These are phyloP conservation scores for Penstemon newberryi DNA, from an alignment of 257 asterid genomes.

Conservation along the genomic window DNA sequence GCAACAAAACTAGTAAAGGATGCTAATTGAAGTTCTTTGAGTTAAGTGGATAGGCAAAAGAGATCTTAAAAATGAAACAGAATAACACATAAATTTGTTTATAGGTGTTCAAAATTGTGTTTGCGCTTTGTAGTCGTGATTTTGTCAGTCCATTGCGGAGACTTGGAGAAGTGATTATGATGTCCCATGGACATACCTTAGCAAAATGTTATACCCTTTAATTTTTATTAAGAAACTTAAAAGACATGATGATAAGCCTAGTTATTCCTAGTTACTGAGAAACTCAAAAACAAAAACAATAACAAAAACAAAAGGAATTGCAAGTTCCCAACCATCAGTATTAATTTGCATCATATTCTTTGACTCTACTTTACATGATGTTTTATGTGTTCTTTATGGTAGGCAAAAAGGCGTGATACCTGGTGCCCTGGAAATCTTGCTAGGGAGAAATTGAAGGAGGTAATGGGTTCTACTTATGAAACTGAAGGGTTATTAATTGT, in stretches of 20 bases:
- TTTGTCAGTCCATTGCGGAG: conserved; percentile 8
- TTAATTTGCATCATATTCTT: background rate
- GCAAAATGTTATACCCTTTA: background rate
- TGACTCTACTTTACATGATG: conserved; percentile 1
- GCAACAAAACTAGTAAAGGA: background rate
- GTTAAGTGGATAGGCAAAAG: background rate
- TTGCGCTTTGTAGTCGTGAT: background rate
- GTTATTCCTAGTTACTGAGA: conserved; percentile 4
- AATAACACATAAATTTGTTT: background rate
- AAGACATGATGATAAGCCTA: too few species aligned
- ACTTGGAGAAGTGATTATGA: conserved; percentile 10
- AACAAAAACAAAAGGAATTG: background rate
- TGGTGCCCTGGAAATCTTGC: conserved; percentile 90
- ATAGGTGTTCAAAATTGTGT: background rate
- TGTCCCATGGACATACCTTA: conserved; percentile 4
- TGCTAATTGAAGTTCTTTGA: background rate
- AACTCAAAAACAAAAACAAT: background rate
- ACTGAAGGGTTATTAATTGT: conserved; percentile 14
- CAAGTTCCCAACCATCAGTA: conserved; percentile 5
- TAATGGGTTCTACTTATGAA: conserved; percentile 30
- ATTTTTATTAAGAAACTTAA: too few species aligned
- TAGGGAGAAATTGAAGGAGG: conserved; percentile 60
- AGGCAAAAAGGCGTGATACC: conserved; percentile 93
- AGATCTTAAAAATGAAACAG: background rate
- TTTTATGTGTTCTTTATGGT: conserved; percentile 28